Evolutionary conservation across 2,329 filamentous ascomycete species (phyloP), one percentile per base, ranked within the genome.

Genomic region (Epichloe aotearoae): DNA sequence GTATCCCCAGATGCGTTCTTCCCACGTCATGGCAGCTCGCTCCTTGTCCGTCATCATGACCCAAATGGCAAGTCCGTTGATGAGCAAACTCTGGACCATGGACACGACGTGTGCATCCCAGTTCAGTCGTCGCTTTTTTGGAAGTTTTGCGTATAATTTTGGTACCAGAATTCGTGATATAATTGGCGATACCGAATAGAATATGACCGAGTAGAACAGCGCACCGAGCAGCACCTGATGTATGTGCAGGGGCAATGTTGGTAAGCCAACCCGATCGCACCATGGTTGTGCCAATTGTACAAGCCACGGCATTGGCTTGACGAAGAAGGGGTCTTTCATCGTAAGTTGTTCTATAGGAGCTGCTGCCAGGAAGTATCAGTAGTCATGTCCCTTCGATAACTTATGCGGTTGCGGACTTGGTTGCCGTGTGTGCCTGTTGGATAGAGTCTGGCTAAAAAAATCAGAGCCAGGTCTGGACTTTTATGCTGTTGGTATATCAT

Each of bases 51-150:
- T 67, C 50, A 72, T 73, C 67, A 89, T 86, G 51, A 86, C 77
- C 76, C 81, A 90, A 15, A 93, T 68, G n/a, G 86, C 84, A 34
- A 90, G 69, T 46, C 58, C 64, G 64, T 84, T 88, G 69, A 94
- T 86, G 50, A 88, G 68, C 34, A 75, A 71, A 63, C 82, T 84
- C 73, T 94, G 88, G 51, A 87, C 73, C 57, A 93, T 76, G n/a
- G 85, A 89, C 34, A 93, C 87, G 50, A 91, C 82, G 63, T 91
- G 88, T 23, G 88, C 83, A 64, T 94, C 82, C 88, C 88, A 93
- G 73, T 86, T 93, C 55, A 88, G 73, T 43, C 68, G 68, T 62
- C 76, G 77, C 51, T 84, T 86, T 50, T 77, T 74, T 26, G 72
- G 69, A 46, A 80, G 77, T 58, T 88, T 74, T 34, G 71, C 64